Conservation (phyloP, 2,329 filamentous ascomycete genomes). For the Trichoderma sp. region DNA sequence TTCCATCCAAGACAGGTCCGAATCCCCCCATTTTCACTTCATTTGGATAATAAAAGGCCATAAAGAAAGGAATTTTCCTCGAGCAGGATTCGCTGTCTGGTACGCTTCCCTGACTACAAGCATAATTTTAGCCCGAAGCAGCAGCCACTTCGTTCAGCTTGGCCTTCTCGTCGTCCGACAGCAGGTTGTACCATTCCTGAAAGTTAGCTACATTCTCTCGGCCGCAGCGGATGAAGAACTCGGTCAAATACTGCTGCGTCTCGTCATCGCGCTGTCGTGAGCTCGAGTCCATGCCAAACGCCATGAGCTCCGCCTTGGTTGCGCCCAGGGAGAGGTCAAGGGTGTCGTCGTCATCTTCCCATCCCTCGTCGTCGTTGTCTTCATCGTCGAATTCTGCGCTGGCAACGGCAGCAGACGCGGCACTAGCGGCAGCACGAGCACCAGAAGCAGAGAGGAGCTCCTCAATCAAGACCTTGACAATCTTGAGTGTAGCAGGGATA, state of each 20-base stretch:
- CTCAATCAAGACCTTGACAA: conserved; percentile 91
- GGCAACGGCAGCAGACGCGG: conserved; percentile 62
- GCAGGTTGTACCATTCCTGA: conserved; percentile 54
- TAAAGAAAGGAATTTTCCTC: too few species aligned
- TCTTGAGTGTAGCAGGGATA: conserved; percentile 86
- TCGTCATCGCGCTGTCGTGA: conserved; percentile 79
- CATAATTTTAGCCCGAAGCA: conserved; percentile 32
- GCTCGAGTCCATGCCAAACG: conserved; percentile 60
- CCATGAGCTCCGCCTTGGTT: conserved; percentile 77
- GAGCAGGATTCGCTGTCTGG: too few species aligned
- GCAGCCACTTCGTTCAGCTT: conserved; percentile 55
- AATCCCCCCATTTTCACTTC: background rate
- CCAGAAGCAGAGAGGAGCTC: conserved; percentile 83
- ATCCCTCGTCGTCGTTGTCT: conserved; percentile 74
- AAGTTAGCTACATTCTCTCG: conserved; percentile 57
- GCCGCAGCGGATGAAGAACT: conserved; percentile 70
- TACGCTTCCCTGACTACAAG: background rate
- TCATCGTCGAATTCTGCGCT: conserved; percentile 60
- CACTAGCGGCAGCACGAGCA: conserved; percentile 55
- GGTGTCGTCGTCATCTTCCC: conserved; percentile 80
- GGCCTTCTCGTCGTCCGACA: conserved; percentile 54
- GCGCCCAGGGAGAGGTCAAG: conserved; percentile 71
- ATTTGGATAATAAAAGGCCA: background rate
- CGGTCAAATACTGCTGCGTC: conserved; percentile 77
- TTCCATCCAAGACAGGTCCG: background rate